Conservation (phyloP, 1,284 basidiomycete genomes). For the Naganishia liquefaciens region DNA sequence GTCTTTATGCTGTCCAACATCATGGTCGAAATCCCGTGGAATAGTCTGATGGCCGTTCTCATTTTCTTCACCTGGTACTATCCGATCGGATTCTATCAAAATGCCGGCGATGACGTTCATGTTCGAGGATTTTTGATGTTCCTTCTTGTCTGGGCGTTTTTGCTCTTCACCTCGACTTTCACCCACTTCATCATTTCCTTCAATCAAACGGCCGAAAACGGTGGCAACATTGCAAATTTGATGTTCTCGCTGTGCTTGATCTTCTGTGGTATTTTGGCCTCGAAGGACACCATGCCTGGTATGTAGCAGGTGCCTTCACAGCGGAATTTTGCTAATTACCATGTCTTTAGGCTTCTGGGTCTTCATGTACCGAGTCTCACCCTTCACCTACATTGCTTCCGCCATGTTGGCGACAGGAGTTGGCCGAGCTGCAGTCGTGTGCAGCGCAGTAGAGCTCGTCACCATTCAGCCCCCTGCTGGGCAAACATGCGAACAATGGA, state of each 20-base stretch:
- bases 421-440: constrained; percentile 46
- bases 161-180: constrained; percentile 54
- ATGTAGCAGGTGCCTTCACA: constrained; percentile 59
- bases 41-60: constrained; percentile 58
- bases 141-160: constrained; percentile 48
- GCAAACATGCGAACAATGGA: constrained; percentile 53
- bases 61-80: constrained; percentile 57
- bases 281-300: constrained; percentile 56
- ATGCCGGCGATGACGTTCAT: constrained; percentile 49
- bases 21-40: constrained; percentile 55
- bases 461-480: constrained; percentile 50
- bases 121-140: constrained; percentile 51
- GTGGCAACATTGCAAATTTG: constrained; percentile 54
- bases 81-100: constrained; percentile 52
- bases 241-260: constrained; percentile 53
- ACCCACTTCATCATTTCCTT: constrained; percentile 41
- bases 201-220: constrained; percentile 48
- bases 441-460: constrained; percentile 52
- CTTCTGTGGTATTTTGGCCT: constrained; percentile 56
- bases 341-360: constrained; percentile 37
- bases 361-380: constrained; percentile 79
- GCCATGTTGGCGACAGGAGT: constrained; percentile 60
- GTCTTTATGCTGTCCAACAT: constrained; percentile 48
- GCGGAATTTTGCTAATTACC: background rate
- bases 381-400: constrained; percentile 70